phyloP scores from a whole-genome alignment of 2,329 filamentous ascomycete species.

The Colletotrichum tamarilloi region DNA sequence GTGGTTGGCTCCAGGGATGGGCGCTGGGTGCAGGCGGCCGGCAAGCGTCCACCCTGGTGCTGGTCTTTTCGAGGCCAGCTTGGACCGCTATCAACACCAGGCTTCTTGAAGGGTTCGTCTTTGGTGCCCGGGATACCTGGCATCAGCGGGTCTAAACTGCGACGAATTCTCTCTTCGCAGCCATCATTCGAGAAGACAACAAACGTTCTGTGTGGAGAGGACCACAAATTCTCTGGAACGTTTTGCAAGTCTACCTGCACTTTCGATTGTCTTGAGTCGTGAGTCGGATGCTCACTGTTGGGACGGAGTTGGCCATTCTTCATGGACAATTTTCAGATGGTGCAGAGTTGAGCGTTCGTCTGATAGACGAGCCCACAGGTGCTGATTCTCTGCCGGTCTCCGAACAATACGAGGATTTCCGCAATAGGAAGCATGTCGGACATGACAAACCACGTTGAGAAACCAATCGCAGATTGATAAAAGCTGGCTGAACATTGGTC shows the following conservation, averaged over 20 bases:
- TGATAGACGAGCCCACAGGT: not conserved
- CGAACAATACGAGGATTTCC: not conserved
- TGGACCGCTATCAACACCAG: slow-evolving; percentile 13
- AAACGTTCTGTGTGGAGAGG: not conserved
- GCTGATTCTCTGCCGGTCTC: not conserved
- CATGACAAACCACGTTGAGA: not conserved
- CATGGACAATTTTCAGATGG: not conserved
- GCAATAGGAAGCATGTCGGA: not conserved
- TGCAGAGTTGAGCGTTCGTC: slow-evolving; percentile 9
- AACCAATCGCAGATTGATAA: not conserved
- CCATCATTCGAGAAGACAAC: not conserved
- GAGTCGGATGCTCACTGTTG: not conserved
- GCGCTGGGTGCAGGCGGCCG: slow-evolving; percentile 23
- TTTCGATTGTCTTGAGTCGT: not conserved
- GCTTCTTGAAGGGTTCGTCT: slow-evolving; percentile 18
- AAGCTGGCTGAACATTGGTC: not conserved
- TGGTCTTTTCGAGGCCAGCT: slow-evolving; percentile 8
- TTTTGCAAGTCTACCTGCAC: not conserved
- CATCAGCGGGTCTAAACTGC: not conserved
- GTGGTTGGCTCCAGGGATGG: slow-evolving; percentile 19
- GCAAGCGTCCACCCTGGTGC: slow-evolving; percentile 10
- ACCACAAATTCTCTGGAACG: not conserved
- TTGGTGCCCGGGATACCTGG: not conserved
- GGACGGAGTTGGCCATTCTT: not conserved
- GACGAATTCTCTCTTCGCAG: not conserved